Percentiles rank a stretch among this genome's conserved stretches.
These are phyloP conservation scores for Heliocybe sulcata DNA, from an alignment of 1,284 basidiomycete genomes.

Conservation along the genomic window DNA sequence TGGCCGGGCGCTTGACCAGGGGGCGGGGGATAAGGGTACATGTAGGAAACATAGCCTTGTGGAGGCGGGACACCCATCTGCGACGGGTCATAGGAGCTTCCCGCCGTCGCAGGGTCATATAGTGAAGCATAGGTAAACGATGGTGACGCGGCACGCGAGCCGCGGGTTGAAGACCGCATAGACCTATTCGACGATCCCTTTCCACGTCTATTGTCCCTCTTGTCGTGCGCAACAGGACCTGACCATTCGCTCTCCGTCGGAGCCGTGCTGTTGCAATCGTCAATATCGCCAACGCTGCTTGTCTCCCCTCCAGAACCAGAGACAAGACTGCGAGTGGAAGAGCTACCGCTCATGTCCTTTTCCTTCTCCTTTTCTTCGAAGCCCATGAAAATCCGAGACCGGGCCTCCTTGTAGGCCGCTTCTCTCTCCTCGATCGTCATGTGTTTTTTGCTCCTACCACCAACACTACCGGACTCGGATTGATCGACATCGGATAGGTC, in stretches of 20 bases:
- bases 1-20: conserved; percentile 21
- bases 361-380: conserved; percentile 76
- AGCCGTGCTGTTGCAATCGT: conserved; percentile 60
- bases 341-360: conserved; percentile 67
- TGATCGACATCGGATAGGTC: conserved; percentile 72
- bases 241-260: conserved; percentile 79
- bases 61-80: conserved; percentile 31
- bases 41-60: conserved; percentile 21
- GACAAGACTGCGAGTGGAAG: conserved; percentile 61
- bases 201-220: conserved; percentile 37
- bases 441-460: conserved; percentile 63
- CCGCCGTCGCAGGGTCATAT: conserved; percentile 47
- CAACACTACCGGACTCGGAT: conserved; percentile 69
- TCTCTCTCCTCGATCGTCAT: conserved; percentile 76
- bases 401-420: conserved; percentile 77
- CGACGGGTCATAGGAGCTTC: conserved; percentile 40
- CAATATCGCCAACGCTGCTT: conserved; percentile 51
- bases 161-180: conserved; percentile 52
- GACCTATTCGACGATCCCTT: conserved; percentile 51
- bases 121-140: conserved; percentile 64
- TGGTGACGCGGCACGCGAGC: conserved; percentile 66
- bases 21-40: conserved; percentile 22
- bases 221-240: conserved; percentile 47
- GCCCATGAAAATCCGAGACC: conserved; percentile 74
- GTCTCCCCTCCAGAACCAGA: conserved; percentile 56